Base-by-base conservation (phyloP, 768 basidiomycete species). In the Termitomyces sp. region DNA sequence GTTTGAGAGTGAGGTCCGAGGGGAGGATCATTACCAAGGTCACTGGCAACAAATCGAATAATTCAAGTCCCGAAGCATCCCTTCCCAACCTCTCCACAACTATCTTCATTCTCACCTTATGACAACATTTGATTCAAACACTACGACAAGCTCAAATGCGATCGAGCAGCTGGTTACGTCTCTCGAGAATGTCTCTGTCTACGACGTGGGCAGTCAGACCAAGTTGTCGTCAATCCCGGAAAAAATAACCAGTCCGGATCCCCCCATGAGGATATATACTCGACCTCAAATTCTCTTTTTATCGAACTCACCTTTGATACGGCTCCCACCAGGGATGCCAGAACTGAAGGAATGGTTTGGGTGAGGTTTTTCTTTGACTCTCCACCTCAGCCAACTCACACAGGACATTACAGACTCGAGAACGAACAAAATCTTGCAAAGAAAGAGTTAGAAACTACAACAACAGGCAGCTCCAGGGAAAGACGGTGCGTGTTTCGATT, bases 261-360 rank as follows among this genome's bases (percentile, higher is more conserved):
- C 75, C 59, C 79, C 79, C 54, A 78, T 86, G 62, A 73, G 80
- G 61, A 79, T 84, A 60, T 94, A 94, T 72, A 78, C 85, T 65
- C 84, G 89, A 48, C 66, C 76, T 47, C 84, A 91, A 59, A 71
- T 92, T 39, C 81, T 94, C 52, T 69, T 72, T 54, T 79, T 94
- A 21, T 79, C 82, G 61, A 81, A 80, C 60, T 93, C 91, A n/a
- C 86, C 89, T 23, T 73, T 93, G 40, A 87, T 94, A 25, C 76
- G 79, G 58, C 74, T 77, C 25, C 91, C 92, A 6, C 67, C 74
- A 50, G 82, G 82, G 61, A 92, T 94, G 92, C 91, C 91, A 49
- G 76, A 82, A 45, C 73, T 94, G 51, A 91, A 86, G 73, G 83
- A 87, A 45, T 94, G 91, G 91, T 94, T 93, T 72, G 91, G 91